These are phyloP conservation scores for Auricularia auricula-judae DNA, from an alignment of 768 basidiomycete species.

Conservation along the genomic window DNA sequence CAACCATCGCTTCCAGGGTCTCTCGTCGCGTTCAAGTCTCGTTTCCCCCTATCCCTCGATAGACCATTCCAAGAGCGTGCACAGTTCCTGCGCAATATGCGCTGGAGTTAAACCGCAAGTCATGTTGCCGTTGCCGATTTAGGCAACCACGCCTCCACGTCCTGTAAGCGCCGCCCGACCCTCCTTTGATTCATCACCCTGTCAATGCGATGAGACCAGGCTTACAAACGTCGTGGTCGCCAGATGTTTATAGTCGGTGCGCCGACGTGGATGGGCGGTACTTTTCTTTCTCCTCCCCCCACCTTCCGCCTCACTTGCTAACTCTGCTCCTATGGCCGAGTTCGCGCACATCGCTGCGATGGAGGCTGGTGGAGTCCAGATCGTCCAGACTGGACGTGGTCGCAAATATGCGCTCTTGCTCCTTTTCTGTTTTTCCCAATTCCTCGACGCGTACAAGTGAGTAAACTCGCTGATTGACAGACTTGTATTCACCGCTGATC, in stretches of 20 bases:
- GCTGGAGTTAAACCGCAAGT: no score
- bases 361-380: background rate
- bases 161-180: no score
- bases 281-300: background rate
- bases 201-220: no score
- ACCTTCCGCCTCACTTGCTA: background rate
- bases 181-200: no score
- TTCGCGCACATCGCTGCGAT: background rate
- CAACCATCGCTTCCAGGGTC: no score
- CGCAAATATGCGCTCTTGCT: conserved; percentile 22
- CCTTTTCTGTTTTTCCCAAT: conserved; percentile 31
- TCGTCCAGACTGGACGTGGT: background rate
- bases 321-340: background rate
- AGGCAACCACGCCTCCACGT: no score
- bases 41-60: no score
- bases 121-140: no score
- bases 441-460: conserved; percentile 34
- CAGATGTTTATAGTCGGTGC: background rate
- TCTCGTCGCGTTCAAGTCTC: no score
- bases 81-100: no score
- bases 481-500: conserved; percentile 24
- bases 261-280: background rate
- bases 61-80: no score
- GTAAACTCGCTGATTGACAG: conserved; percentile 21
- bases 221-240: no score